Evolutionary conservation across 2,329 filamentous ascomycete genomes (phyloP), one percentile per base, ranked within the genome.

Genomic region (Coniochaeta sp.): DNA sequence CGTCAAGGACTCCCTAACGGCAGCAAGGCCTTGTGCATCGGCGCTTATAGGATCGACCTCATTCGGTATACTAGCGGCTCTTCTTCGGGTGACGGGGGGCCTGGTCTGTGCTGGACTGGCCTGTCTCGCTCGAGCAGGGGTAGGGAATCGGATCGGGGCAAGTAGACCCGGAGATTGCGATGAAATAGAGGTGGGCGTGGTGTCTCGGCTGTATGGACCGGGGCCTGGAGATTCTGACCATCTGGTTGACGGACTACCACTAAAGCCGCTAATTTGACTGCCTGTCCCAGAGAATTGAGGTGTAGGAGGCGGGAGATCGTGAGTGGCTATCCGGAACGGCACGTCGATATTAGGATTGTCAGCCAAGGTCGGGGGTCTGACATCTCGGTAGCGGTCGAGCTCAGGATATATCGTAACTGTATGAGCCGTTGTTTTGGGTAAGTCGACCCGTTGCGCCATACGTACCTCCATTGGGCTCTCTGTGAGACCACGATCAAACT

Each of bases 181-280:
- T 8, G 87, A 89, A 63, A 89, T 86, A 10, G 89, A 92, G 4
- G 89, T 91, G 7, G 89, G 89, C 3, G 89, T 92, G 0, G 89
- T 91, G 61, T 89, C 88, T 63, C 89, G 82, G 69, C 89, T 92
- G 72, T 91, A 92, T 5, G 85, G 76, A 2, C 87, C 84, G 12
- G 88, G 85, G 1, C 84, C 83, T 1, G 85, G 85, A 0, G 89
- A 92, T 60, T 86, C 89, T 1, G 88, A 90, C 67, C 89, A 91
- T 62, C 87, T 80, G 1, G 89, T 91, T 4, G 89, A 92, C 40
- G 89, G 88, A 61, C 88, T 91, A 26, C 79, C 84, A 62, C 89
- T 91, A 58, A 86, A 80, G 2, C 79, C 82, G 71, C 83, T 83
- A 47, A 79, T 61, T 62, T 82, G 79, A 63, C 80, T 85, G 68